A percentile compares a stretch with the other conserved stretches of the same genome.
These are phyloP conservation scores for Fusarium pseudocircinatum DNA, from an alignment of 2,329 filamentous ascomycete species.

Conservation along the genomic window DNA sequence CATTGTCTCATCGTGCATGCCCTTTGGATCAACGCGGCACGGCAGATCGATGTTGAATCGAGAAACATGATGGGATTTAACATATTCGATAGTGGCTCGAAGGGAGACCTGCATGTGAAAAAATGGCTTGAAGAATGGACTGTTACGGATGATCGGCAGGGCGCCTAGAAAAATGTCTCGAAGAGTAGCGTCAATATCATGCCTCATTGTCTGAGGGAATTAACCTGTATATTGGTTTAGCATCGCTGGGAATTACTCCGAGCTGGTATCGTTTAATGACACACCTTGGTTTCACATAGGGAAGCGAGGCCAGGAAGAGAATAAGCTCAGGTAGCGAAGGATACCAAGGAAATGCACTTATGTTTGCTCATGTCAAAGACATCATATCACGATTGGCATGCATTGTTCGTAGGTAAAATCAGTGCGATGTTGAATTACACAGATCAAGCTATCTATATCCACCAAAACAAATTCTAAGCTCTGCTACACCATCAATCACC, in stretches of 20 bases:
- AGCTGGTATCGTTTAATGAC: rapidly evolving
- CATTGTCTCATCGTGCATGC: too few relatives aligned
- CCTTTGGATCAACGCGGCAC: neutral
- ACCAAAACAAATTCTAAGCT: neutral
- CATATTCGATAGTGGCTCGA: neutral
- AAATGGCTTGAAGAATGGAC: neutral
- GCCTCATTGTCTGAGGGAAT: too few relatives aligned
- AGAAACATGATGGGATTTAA: neutral
- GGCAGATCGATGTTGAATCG: neutral
- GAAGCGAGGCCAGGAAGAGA: neutral
- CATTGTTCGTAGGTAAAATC: neutral
- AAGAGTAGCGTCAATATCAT: neutral
- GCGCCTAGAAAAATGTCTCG: neutral
- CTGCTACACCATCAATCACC: neutral
- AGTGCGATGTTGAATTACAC: neutral
- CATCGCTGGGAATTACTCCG: neutral
- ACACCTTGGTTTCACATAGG: rapidly evolving
- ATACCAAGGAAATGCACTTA: neutral
- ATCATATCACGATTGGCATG: too few relatives aligned
- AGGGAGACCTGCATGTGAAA: neutral
- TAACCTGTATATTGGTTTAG: rapidly evolving
- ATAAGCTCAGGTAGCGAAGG: too few relatives aligned
- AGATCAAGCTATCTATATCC: neutral
- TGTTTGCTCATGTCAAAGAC: neutral
- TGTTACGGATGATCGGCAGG: neutral